Conservation (phyloP, 2,329 filamentous ascomycete species). For the Colletotrichum sidae region DNA sequence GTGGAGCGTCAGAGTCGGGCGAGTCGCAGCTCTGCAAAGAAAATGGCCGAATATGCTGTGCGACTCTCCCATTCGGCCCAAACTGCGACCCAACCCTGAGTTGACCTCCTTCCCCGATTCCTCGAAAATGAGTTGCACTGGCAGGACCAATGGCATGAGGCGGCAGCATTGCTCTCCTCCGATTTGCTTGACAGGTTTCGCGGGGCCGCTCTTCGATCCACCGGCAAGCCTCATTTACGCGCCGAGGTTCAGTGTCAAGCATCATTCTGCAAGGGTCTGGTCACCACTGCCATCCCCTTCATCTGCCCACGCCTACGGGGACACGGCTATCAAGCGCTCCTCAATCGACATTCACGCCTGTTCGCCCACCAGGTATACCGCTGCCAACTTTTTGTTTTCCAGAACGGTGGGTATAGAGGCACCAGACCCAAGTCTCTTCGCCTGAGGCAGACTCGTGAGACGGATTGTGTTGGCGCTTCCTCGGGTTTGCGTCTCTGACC, state of each 20-base stretch:
- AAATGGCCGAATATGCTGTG: constrained; percentile 37
- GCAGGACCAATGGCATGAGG: constrained; percentile 54
- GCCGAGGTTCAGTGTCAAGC: constrained; percentile 49
- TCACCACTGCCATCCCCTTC: constrained; percentile 37
- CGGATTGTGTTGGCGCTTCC: constrained; percentile 4
- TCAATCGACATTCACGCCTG: constrained; percentile 14
- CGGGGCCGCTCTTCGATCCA: constrained; percentile 57
- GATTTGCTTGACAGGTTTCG: constrained; percentile 59
- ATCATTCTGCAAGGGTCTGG: constrained; percentile 53
- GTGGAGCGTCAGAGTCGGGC: constrained; percentile 21
- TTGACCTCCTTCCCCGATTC: constrained; percentile 35
- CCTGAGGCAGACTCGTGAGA: constrained; percentile 1
- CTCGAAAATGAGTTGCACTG: constrained; percentile 29
- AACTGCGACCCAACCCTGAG: constrained; percentile 38
- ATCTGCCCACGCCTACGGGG: constrained; percentile 31
- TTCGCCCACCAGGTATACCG: no score
- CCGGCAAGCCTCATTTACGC: constrained; percentile 64
- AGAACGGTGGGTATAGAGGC: no score
- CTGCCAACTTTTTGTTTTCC: no score
- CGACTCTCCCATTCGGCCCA: constrained; percentile 33
- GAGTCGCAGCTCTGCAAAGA: constrained; percentile 17
- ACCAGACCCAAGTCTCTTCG: constrained; percentile 4
- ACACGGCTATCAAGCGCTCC: neutral
- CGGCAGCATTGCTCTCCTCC: constrained; percentile 52
- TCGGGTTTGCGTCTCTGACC: constrained; percentile 16